Evolutionary conservation across 2,329 filamentous ascomycete genomes (phyloP), one percentile per base, ranked within the genome.

Genomic region (Alternaria tenuissima): DNA sequence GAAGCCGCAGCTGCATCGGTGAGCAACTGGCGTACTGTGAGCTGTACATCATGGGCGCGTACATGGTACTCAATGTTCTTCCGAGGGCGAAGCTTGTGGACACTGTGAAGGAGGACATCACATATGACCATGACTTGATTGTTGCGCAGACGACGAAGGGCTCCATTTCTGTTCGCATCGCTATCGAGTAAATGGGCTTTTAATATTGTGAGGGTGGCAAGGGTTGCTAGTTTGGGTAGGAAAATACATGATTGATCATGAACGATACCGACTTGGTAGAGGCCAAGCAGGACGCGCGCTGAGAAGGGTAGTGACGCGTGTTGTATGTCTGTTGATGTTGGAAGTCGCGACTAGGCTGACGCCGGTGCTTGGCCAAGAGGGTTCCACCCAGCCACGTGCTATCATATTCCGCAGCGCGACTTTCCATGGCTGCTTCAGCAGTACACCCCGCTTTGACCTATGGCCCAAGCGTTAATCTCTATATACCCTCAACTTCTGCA

Each of bases 1-100:
- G 75, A 6, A 70, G 57, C 26, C 59, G 75, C 20, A 62, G 59
- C 48, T 77, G 75, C 42, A 67, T 77, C 54, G 74, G 75, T 8
- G 67, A 74, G 41, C 72, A 76, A 62, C 16, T 72, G 55, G 70
- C 70, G 5, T 72, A 71, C 48, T 71, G 70, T 32, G 70, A 72
- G 48, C 32, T 72, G 30, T 71, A 72, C 36, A 55, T 70, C 14
- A 71, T 72, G 69, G 60, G 61, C 12, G 68, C 69, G 16, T 61
- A 69, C 8, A 65, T 70, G 65, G 65, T 62, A 7, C 58, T 70
- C 22, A 32, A 65, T 12, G 56, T 72, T n/a, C 47, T 69, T 32
- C 69, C 69, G 26, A 63, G 69, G 39, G 59, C 69, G 16, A 67
- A 60, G 52, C 63, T 72, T 32, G 68, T 70, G 14, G 63, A 70